phyloP scores from a whole-genome alignment of 1,139 yeast species.

The Saccharomyces hybrid region DNA sequence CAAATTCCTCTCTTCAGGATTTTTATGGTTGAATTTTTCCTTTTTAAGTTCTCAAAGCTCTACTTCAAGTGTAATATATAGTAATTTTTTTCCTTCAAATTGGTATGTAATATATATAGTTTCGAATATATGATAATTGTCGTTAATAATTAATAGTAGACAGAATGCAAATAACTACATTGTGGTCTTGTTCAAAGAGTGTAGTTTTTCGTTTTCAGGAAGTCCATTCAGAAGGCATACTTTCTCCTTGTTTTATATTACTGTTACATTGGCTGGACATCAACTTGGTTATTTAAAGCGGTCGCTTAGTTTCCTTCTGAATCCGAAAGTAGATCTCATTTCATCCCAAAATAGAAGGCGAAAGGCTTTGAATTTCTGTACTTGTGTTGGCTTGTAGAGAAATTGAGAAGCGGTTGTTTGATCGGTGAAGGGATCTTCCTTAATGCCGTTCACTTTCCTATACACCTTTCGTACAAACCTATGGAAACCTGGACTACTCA shows the following conservation, averaged over 20 bases:
- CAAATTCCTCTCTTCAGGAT: constrained; percentile 8
- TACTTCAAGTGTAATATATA: background rate
- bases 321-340: constrained; percentile 45
- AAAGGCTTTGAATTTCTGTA: constrained; percentile 56
- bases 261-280: background rate
- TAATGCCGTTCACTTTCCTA: constrained; percentile 57
- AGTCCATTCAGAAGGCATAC: background rate
- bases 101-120: background rate
- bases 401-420: constrained; percentile 27
- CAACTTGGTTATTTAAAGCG: background rate
- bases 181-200: background rate
- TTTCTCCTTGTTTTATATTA: background rate
- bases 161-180: background rate
- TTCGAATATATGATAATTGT: background rate
- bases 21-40: constrained; percentile 2
- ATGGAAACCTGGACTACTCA: constrained; percentile 59
- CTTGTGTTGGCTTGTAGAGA: constrained; percentile 41
- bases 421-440: constrained; percentile 28
- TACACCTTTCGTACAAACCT: constrained; percentile 59
- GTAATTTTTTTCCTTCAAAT: background rate
- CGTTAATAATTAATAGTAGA: background rate
- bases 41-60: background rate
- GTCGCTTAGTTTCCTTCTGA: constrained; percentile 24
- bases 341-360: constrained; percentile 58
- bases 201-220: background rate